A percentile compares a stretch with the other conserved stretches of the same genome.
phyloP scores from a whole-genome alignment of 2,329 filamentous ascomycete genomes.

The Immersiporthe knoxdaviesiana region DNA sequence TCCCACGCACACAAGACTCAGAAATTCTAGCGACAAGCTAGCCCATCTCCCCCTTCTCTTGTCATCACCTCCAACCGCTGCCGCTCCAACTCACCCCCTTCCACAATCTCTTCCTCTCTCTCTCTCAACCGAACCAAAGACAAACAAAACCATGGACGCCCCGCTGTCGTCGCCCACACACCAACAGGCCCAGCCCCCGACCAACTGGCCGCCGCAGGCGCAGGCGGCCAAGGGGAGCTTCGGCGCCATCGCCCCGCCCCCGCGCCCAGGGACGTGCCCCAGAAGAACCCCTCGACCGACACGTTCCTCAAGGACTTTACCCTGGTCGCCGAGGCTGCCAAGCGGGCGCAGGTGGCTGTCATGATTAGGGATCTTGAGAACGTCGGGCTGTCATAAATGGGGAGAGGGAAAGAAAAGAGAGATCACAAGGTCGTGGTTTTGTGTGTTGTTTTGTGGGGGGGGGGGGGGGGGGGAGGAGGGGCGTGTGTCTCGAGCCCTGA shows the following conservation, averaged over 20 bases:
- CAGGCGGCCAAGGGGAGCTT: constrained; percentile 34
- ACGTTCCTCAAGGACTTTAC: constrained; percentile 78
- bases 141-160: constrained; percentile 37
- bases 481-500: no score
- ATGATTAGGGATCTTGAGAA: constrained; percentile 85
- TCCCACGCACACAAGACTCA: no score
- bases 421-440: neutral
- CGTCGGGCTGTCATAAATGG: constrained; percentile 57
- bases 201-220: constrained; percentile 36
- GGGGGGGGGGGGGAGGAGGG: no score
- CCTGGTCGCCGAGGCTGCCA: constrained; percentile 88
- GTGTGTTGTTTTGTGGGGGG: no score
- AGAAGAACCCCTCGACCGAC: constrained; percentile 50
- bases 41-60: no score
- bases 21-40: no score
- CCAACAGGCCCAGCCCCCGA: constrained; percentile 34
- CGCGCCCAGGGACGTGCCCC: constrained; percentile 28
- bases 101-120: constrained; percentile 1
- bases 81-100: neutral
- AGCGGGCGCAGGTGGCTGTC: constrained; percentile 87
- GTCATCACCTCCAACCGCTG: neutral
- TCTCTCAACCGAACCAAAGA: neutral
- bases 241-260: constrained; percentile 31
- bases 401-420: neutral
- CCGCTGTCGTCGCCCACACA: constrained; percentile 37